Evolutionary conservation across 2,329 filamentous ascomycete genomes (phyloP).

Genomic region (Penicillium thymicola): DNA sequence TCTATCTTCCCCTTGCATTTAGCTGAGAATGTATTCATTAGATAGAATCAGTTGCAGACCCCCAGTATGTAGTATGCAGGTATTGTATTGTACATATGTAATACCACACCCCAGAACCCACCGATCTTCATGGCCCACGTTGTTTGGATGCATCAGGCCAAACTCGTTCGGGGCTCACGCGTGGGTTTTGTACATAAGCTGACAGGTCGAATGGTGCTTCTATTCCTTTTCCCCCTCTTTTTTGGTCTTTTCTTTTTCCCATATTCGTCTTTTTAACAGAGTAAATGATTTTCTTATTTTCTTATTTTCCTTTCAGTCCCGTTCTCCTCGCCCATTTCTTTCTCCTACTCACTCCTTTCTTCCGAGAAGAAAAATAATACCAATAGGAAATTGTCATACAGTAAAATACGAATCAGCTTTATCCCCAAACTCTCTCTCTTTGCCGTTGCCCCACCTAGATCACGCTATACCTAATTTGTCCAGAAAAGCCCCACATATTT

Average conservation of each 20-base stretch:
- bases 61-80: not conserved
- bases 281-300: not conserved
- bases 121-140: slow-evolving; percentile 37
- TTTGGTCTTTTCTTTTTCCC: not conserved
- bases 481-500: no score
- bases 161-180: slow-evolving; percentile 35
- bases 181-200: slow-evolving; percentile 37
- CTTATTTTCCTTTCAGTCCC: slow-evolving; percentile 2
- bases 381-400: slow-evolving; percentile 11
- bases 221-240: slow-evolving; percentile 11
- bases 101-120: slow-evolving; percentile 19
- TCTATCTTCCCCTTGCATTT: not conserved
- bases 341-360: slow-evolving; percentile 4
- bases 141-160: slow-evolving; percentile 38
- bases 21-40: not conserved
- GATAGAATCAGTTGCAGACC: no score
- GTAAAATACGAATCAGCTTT: no score
- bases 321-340: not conserved
- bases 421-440: no score
- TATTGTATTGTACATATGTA: not conserved
- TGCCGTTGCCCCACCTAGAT: no score
- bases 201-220: slow-evolving; percentile 34
- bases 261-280: no score
- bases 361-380: slow-evolving; percentile 1
- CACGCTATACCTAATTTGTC: no score